Evolutionary conservation across 2,329 filamentous ascomycete species (phyloP), one percentile per base, ranked within the genome.

Genomic region (Colletotrichum tofieldiae): DNA sequence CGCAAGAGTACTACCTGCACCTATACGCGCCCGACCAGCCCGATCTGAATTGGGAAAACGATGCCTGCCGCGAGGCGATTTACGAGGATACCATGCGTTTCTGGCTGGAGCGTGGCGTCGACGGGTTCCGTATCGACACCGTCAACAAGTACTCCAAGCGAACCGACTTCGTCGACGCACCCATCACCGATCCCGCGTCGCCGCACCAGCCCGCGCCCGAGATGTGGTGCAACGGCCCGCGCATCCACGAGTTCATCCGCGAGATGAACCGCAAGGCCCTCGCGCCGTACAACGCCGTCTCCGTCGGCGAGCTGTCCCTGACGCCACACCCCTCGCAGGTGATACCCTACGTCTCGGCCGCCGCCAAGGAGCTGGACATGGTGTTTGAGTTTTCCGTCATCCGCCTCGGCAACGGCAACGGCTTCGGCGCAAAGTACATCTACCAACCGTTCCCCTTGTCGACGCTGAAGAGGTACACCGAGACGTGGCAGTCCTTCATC

Each of bases 1-100:
- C 86, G 0, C 80, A 85, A 47, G 85, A 89, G 72, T 90, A 89
- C 72, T 90, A 89, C 69, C 80, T 90, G 1, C 86, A 88, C 74
- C 84, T 95, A 1, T 95, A 93, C 78, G 88, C 89, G 1, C 85
- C 88, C 0, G 89, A 92, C 59, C 93, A 95, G 78, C 93, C 93
- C 0, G 93, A 95, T 75, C 84, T 95, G 23, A 95, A 95, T 78
- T 95, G 93, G 93, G 91, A 94, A 67, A 91, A 92, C 60, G 85
- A 86, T 0, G 87, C 88, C 2, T 90, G 92, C 9, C 88, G 92
- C 8, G 84, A 90, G 63, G 93, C 90, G 0, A 91, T 94, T 1
- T 92, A 94, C 76, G 85, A 91, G 7, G 78, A 83, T 7, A 89
- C 92, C 6, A 92, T 94, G 87, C 84, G 86, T 0, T 95, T 94